Evolutionary conservation across 352 stramenopile genomes (phyloP).

Genomic region (Globisporangium paroecandrum): DNA sequence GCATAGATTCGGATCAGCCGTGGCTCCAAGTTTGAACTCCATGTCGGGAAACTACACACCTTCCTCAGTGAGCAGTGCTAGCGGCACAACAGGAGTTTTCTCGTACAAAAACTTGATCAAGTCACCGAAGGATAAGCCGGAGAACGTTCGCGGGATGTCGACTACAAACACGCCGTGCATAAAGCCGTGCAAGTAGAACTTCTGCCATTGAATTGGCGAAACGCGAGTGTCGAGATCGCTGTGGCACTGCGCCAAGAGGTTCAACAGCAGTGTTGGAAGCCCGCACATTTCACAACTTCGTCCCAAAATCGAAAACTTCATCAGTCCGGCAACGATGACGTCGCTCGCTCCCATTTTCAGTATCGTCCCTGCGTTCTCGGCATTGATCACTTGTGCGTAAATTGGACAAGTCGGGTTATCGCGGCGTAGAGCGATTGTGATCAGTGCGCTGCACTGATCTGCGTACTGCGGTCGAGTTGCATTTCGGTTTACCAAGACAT

Average conservation of each 20-base stretch:
- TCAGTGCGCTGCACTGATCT: conserved; percentile 66
- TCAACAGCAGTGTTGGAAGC: conserved; percentile 63
- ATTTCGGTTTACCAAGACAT: conserved; percentile 65
- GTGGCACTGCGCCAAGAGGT: conserved; percentile 56
- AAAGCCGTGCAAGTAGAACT: conserved; percentile 63
- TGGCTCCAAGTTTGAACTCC: conserved; percentile 75
- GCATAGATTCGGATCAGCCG: conserved; percentile 69
- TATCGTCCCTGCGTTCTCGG: conserved; percentile 55
- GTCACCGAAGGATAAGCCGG: conserved; percentile 72
- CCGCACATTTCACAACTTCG: conserved; percentile 64
- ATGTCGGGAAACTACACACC: conserved; percentile 69
- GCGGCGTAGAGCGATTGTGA: conserved; percentile 69
- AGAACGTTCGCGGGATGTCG: conserved; percentile 78
- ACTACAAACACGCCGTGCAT: conserved; percentile 73
- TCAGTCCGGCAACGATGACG: conserved; percentile 59
- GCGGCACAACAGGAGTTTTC: conserved; percentile 55
- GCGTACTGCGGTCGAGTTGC: conserved; percentile 49
- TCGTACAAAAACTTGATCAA: conserved; percentile 80
- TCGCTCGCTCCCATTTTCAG: conserved; percentile 75
- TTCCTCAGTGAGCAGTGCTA: conserved; percentile 65
- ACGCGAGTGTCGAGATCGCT: conserved; percentile 49
- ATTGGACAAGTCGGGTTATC: conserved; percentile 71
- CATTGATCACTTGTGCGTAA: conserved; percentile 75
- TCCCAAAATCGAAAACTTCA: conserved; percentile 73
- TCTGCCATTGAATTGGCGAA: conserved; percentile 59